phyloP scores from a whole-genome alignment of 2,329 filamentous ascomycete species.

The Scedosporium boydii region DNA sequence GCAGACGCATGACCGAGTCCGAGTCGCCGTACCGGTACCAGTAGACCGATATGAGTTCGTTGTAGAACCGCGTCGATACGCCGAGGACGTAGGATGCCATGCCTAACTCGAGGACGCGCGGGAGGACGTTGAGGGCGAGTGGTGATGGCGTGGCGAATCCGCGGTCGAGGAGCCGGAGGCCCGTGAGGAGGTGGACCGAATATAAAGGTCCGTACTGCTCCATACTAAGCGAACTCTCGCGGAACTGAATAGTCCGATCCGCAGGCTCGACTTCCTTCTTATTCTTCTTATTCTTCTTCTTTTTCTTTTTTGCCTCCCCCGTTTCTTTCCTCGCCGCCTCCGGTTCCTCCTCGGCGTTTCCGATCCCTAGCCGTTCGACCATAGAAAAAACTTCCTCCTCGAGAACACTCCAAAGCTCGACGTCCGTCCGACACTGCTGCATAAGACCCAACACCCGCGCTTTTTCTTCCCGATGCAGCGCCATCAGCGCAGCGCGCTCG shows the following conservation, averaged over 20 bases:
- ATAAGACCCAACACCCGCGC: slow-evolving; percentile 45
- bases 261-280: slow-evolving; percentile 9
- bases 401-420: slow-evolving; percentile 57
- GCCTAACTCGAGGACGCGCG: slow-evolving; percentile 58
- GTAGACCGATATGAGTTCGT: slow-evolving; percentile 51
- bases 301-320: background rate
- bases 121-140: slow-evolving; percentile 51
- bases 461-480: slow-evolving; percentile 34
- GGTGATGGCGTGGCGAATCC: slow-evolving; percentile 49
- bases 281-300: slow-evolving; percentile 2
- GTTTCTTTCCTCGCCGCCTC: background rate
- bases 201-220: slow-evolving; percentile 56
- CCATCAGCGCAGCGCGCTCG: background rate
- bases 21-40: slow-evolving; percentile 55
- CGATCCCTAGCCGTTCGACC: slow-evolving; percentile 45
- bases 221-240: slow-evolving; percentile 29
- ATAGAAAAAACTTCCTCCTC: slow-evolving; percentile 57
- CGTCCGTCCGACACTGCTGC: slow-evolving; percentile 46
- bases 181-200: slow-evolving; percentile 48
- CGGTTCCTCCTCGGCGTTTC: background rate
- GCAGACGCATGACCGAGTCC: slow-evolving; percentile 39
- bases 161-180: slow-evolving; percentile 45
- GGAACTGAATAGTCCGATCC: background rate
- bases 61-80: slow-evolving; percentile 60
- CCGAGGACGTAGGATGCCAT: slow-evolving; percentile 63